Base-by-base conservation (phyloP, 139 green algal genomes). In the Coccomyxa sp. region DNA sequence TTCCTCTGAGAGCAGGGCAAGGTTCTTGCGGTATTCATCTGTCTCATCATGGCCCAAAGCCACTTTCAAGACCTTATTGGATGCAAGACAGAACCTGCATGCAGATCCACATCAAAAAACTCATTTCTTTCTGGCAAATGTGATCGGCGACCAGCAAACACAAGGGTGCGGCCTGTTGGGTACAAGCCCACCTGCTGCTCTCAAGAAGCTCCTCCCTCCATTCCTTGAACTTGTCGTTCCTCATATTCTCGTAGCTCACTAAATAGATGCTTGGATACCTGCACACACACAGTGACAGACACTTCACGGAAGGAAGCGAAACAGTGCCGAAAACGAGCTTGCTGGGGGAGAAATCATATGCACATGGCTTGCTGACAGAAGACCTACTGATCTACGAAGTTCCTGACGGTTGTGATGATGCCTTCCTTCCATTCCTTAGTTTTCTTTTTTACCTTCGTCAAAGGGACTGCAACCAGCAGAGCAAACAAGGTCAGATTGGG, bases 381-480 rank as follows among this genome's bases (percentile, higher is more conserved):
- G 7, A 83, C 92, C 89, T 80, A 98, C 92, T 93, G 85, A 67
- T 99, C 96, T 10, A 95, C 77, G 4, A 81, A 83, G 1, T 92
- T 88, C 30, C 94, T 90, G 13, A 95, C 92, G 74, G 90, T 86
- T 14, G 90, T 82, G 11, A 99, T 92, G 0, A 98, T 78, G 0
- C 91, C 92, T 76, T 95, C 94, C 87, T 99, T 99, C 94, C 95
- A 97, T 63, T 94, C 88, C 57, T 91, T 91, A 66, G 87, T 92
- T 87, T 99, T 99, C 90, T 98, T 99, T 87, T 98, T 98, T 21
- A 93, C 90, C 85, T 98, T 95, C 13, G 96, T 96, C 0, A 99
- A 86, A 4, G 93, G 75, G 17, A 97, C 91, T 94, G 86, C 71
- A 84, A 15, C 51, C 10, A 32, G 23, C 1, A 82, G 45, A 60